Conservation (phyloP, 257 asterid genomes). For the Ehretia macrophylla region DNA sequence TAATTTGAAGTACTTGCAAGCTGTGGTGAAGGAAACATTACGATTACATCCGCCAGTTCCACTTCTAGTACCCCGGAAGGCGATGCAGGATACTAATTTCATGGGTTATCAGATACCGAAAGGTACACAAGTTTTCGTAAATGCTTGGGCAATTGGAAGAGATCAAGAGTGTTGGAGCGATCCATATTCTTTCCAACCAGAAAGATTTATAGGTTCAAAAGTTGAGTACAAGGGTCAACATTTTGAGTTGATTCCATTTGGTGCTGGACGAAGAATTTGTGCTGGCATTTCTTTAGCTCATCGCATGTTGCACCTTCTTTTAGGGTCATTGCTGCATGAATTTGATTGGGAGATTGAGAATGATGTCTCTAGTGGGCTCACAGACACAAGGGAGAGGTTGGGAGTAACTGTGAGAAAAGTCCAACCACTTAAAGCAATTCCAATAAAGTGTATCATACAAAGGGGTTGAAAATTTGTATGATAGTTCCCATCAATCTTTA, state of each 20-base stretch:
- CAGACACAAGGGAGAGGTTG: too few relatives aligned
- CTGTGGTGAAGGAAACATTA: constrained; percentile 45
- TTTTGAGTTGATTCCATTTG: constrained; percentile 16
- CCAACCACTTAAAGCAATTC: too few relatives aligned
- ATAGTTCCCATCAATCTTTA: too few relatives aligned
- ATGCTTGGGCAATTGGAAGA: constrained; percentile 14
- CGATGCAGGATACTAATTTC: constrained; percentile 11
- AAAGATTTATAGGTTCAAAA: constrained; percentile 15
- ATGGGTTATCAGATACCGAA: constrained; percentile 18
- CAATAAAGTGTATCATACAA: too few relatives aligned
- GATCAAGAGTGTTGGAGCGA: constrained; percentile 14
- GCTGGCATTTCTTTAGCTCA: constrained; percentile 16
- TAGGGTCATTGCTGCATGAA: constrained; percentile 9
- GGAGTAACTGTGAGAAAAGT: too few relatives aligned
- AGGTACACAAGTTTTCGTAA: constrained; percentile 9
- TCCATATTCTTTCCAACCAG: constrained; percentile 7
- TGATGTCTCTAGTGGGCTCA: background rate
- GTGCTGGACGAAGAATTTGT: constrained; percentile 17
- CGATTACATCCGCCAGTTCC: constrained; percentile 57
- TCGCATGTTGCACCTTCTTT: constrained; percentile 6
- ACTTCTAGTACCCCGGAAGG: constrained; percentile 15
- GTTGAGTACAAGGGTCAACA: constrained; percentile 3
- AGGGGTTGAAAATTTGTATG: too few relatives aligned
- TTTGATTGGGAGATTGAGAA: constrained; percentile 13
- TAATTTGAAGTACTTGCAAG: constrained; percentile 57